phyloP scores from a whole-genome alignment of 2,329 filamentous ascomycete genomes.

The Botrytis elliptica region DNA sequence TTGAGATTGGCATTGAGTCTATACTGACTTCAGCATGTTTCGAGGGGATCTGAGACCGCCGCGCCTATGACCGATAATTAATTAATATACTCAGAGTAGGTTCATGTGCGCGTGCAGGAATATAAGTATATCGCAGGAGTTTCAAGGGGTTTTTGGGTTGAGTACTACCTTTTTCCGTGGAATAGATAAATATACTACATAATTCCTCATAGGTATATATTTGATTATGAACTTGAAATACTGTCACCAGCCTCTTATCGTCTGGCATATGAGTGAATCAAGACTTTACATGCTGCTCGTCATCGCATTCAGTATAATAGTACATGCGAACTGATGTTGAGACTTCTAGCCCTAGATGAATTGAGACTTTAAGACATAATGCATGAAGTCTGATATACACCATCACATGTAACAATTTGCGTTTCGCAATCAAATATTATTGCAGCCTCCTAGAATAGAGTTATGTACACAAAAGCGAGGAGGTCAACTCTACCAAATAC shows the following conservation, averaged over 20 bases:
- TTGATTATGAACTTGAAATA: neutral
- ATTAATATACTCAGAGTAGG: neutral
- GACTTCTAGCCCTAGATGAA: neutral
- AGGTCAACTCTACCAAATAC: neutral
- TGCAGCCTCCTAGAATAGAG: neutral
- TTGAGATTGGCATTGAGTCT: neutral
- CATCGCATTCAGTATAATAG: accelerated
- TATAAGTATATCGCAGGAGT: neutral
- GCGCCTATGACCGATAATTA: neutral
- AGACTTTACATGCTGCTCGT: neutral
- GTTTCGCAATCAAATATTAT: neutral
- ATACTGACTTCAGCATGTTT: neutral
- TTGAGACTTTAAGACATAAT: neutral
- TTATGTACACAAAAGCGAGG: neutral
- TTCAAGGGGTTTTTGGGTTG: neutral
- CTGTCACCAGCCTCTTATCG: too few relatives aligned
- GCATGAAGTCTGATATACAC: neutral
- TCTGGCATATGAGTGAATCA: too few relatives aligned
- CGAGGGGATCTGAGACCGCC: neutral
- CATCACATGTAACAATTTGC: neutral
- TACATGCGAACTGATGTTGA: neutral
- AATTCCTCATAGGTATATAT: neutral
- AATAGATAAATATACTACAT: neutral
- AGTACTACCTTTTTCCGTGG: neutral
- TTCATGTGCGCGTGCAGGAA: neutral